phyloP scores from a whole-genome alignment of 2,329 filamentous ascomycete species.

The Gyromitra esculenta region DNA sequence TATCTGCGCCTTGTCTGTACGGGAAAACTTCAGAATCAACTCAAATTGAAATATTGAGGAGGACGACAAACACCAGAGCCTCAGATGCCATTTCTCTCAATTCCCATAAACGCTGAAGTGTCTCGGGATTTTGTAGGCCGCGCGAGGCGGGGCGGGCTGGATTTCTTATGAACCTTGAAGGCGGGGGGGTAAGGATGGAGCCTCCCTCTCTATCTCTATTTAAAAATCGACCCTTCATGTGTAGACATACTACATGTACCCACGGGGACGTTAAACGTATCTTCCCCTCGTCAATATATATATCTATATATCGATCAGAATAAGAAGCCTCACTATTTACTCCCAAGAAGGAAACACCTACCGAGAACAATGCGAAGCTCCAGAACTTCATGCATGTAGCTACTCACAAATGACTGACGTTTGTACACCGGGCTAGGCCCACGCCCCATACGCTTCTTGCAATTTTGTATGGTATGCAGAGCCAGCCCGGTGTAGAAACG shows the following conservation, averaged over 20 bases:
- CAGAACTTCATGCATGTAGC: not conserved
- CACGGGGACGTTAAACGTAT: not conserved
- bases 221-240: not conserved
- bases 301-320: not conserved
- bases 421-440: no score
- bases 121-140: not conserved
- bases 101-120: not conserved
- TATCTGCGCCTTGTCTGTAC: not conserved
- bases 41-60: not conserved
- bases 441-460: no score
- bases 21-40: not conserved
- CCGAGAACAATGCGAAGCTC: not conserved
- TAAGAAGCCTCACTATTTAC: not conserved
- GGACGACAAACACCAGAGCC: constrained; percentile 2
- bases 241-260: not conserved
- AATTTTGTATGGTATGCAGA: no score
- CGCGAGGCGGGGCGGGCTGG: not conserved
- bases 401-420: no score
- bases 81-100: not conserved
- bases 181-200: not conserved
- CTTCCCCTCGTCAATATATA: not conserved
- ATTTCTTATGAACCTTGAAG: not conserved
- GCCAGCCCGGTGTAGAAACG: no score
- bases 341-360: not conserved
- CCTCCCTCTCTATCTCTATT: not conserved